Percentiles rank a stretch among this genome's conserved stretches.
These are phyloP conservation scores for Candida argentea DNA, from an alignment of 805 yeast genomes.

Conservation along the genomic window DNA sequence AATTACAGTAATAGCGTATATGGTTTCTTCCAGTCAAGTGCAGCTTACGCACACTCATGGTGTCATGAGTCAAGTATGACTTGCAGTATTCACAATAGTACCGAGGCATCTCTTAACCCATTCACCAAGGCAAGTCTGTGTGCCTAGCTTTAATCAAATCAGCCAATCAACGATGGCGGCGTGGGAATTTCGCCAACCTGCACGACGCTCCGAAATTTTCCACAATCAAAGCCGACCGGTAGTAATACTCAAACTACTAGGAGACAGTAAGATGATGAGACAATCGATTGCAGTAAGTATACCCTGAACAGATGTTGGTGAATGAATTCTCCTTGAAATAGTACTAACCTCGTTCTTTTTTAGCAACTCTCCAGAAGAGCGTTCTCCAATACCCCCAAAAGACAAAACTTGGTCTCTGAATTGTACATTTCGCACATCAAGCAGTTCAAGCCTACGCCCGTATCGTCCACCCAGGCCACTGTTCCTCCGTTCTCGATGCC, in stretches of 20 bases:
- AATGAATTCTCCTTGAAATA: not conserved
- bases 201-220: no score
- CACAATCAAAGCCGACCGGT: no score
- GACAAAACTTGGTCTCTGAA: slow-evolving; percentile 63
- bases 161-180: slow-evolving; percentile 2
- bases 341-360: not conserved
- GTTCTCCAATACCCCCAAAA: slow-evolving; percentile 32
- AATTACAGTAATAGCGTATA: slow-evolving; percentile 58
- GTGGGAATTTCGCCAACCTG: not conserved
- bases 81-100: slow-evolving; percentile 82
- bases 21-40: slow-evolving; percentile 76
- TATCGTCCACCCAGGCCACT: slow-evolving; percentile 62
- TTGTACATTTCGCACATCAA: slow-evolving; percentile 81
- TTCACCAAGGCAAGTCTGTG: not conserved
- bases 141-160: slow-evolving; percentile 1
- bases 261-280: slow-evolving; percentile 33
- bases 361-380: slow-evolving; percentile 31
- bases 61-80: slow-evolving; percentile 77
- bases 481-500: slow-evolving; percentile 83
- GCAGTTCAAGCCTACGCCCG: slow-evolving; percentile 76
- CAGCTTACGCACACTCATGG: slow-evolving; percentile 74
- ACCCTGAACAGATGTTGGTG: not conserved
- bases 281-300: slow-evolving; percentile 31
- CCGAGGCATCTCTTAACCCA: slow-evolving; percentile 52
- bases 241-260: no score